These are phyloP conservation scores for Sistotremastrum niveocremeum DNA, from an alignment of 768 basidiomycete genomes.

Conservation along the genomic window DNA sequence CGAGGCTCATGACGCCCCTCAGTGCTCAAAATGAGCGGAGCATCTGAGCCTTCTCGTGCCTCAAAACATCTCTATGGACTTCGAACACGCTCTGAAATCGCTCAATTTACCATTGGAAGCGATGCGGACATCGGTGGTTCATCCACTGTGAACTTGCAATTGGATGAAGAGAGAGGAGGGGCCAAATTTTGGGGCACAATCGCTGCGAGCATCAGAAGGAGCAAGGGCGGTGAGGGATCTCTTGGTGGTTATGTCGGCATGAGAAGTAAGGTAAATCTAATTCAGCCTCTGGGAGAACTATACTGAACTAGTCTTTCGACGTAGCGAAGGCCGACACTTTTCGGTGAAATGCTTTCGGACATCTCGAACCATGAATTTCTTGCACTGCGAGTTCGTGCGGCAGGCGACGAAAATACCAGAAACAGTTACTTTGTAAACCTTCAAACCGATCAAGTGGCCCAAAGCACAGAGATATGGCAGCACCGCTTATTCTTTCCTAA, in stretches of 20 bases:
- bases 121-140: constrained; percentile 83
- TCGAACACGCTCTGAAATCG: constrained; percentile 42
- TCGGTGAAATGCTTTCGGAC: constrained; percentile 79
- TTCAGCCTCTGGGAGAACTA: neutral
- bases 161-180: constrained; percentile 45
- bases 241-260: constrained; percentile 81
- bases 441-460: constrained; percentile 64
- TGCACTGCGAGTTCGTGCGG: constrained; percentile 62
- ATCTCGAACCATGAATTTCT: constrained; percentile 71
- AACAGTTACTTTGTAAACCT: constrained; percentile 89
- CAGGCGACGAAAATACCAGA: constrained; percentile 62
- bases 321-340: constrained; percentile 66
- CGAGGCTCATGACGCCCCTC: neutral
- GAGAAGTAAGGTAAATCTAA: constrained; percentile 52
- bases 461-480: constrained; percentile 86
- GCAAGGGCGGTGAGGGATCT: constrained; percentile 43
- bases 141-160: constrained; percentile 62
- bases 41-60: constrained; percentile 42
- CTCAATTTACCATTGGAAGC: constrained; percentile 63
- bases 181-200: constrained; percentile 74
- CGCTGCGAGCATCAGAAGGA: constrained; percentile 54
- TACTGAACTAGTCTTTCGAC: neutral
- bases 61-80: constrained; percentile 59
- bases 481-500: constrained; percentile 75
- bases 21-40: constrained; percentile 71